A percentile compares a stretch with the other conserved stretches of the same genome.
Conservation (phyloP, 192 early-diverging fungal genomes). For the Entophlyctis luteolus region DNA sequence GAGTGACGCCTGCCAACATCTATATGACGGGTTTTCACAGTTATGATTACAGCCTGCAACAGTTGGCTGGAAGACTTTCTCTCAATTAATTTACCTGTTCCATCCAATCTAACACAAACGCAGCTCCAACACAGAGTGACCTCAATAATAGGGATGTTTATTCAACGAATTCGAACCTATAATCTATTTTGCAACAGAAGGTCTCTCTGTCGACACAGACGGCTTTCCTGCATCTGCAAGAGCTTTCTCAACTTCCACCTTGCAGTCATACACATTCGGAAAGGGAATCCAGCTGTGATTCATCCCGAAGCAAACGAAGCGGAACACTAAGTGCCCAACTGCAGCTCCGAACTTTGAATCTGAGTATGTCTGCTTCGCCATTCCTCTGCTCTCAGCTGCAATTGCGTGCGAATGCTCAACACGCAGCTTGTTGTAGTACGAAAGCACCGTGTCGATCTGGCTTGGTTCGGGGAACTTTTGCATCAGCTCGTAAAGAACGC, state of each 20-base stretch:
- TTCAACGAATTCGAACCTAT: too few relatives aligned
- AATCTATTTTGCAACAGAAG: too few relatives aligned
- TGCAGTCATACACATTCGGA: background rate
- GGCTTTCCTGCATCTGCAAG: background rate
- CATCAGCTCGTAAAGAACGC: conserved; percentile 19
- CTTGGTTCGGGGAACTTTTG: background rate
- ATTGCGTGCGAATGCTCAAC: background rate
- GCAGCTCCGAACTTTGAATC: background rate
- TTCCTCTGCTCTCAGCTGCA: background rate
- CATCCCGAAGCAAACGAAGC: background rate
- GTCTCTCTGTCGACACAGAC: too few relatives aligned
- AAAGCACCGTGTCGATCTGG: background rate
- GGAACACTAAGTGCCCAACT: background rate
- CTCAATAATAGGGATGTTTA: too few relatives aligned
- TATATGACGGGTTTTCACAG: too few relatives aligned
- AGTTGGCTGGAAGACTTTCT: too few relatives aligned
- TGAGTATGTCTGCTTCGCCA: background rate
- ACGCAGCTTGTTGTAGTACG: conserved; percentile 10
- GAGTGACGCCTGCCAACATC: too few relatives aligned
- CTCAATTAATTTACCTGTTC: too few relatives aligned
- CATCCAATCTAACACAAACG: too few relatives aligned
- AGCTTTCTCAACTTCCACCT: background rate
- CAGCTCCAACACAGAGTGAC: too few relatives aligned
- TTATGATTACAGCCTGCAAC: too few relatives aligned
- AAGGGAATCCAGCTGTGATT: background rate